Conservation (phyloP, 331 rosid species). For the Malus hybrid region DNA sequence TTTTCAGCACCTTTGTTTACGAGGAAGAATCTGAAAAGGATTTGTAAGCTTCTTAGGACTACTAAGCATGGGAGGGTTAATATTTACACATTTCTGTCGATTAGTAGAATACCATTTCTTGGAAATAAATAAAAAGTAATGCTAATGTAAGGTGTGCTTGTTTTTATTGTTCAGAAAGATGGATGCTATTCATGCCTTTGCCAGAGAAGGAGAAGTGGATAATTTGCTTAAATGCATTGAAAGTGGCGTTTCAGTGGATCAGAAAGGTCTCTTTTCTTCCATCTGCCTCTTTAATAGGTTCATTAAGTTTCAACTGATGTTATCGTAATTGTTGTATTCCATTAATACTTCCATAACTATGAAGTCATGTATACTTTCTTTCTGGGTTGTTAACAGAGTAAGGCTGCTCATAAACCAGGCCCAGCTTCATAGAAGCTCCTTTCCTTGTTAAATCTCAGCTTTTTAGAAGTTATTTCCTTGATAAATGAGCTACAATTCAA, state of each 20-base stretch:
- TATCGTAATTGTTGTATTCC: background rate
- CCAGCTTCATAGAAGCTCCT: conserved; percentile 1
- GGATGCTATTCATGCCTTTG: conserved; percentile 90
- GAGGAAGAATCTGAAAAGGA: conserved; percentile 84
- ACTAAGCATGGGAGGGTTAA: background rate
- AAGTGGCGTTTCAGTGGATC: conserved; percentile 64
- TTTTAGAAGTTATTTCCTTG: background rate
- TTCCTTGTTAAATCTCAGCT: background rate
- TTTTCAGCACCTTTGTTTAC: conserved; percentile 81
- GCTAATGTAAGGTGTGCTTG: conserved; percentile 8
- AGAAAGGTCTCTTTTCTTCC: conserved; percentile 55
- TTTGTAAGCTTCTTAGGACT: conserved; percentile 53
- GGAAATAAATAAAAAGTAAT: background rate
- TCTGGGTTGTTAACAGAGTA: conserved; percentile 6
- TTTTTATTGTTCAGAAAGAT: conserved; percentile 55
- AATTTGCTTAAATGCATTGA: conserved; percentile 74
- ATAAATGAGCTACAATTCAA: conserved; percentile 3
- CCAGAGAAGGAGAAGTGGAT: conserved; percentile 83
- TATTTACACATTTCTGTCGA: background rate
- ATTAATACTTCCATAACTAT: too few species aligned
- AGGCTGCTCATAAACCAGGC: conserved; percentile 9
- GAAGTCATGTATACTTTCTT: background rate
- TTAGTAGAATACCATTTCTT: background rate
- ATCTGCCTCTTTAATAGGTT: conserved; percentile 7
- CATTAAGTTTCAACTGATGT: background rate